phyloP scores from a whole-genome alignment of 177 flowering plant genomes.

The Telopea speciosissima region DNA sequence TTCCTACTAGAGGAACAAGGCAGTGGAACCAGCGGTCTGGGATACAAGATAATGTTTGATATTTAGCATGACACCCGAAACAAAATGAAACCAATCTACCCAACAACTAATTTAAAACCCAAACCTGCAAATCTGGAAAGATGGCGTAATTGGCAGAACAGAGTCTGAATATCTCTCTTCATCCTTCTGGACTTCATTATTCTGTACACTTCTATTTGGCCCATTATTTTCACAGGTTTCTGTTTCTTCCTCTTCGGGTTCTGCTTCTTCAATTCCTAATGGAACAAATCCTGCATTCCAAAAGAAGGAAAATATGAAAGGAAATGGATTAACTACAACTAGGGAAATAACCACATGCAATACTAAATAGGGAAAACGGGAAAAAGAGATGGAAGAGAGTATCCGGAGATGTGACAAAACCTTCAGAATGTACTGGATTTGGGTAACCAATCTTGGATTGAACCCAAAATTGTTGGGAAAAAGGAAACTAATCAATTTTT shows the following conservation, averaged over 20 bases:
- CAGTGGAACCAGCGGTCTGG: constrained; percentile 41
- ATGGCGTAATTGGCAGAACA: constrained; percentile 41
- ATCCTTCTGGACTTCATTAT: constrained; percentile 27
- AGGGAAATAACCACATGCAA: background rate
- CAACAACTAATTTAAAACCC: background rate
- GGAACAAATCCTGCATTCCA: constrained; percentile 35
- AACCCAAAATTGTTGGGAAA: background rate
- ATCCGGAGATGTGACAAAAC: background rate
- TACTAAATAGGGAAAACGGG: background rate
- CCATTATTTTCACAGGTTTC: constrained; percentile 35
- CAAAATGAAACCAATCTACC: background rate
- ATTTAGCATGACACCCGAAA: background rate
- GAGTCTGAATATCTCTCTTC: constrained; percentile 38
- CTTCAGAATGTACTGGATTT: background rate
- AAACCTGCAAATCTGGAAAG: constrained; percentile 50
- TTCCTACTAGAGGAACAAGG: constrained; percentile 52
- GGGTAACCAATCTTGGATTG: background rate
- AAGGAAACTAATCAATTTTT: background rate
- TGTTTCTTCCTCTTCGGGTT: constrained; percentile 51
- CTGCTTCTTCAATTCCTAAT: constrained; percentile 37
- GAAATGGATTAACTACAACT: background rate
- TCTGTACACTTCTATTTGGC: constrained; percentile 23
- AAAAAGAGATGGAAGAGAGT: background rate
- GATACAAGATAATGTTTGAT: background rate
- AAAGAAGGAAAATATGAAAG: background rate